phyloP scores from a whole-genome alignment of 495 filamentous ascomycete species.

The Aspergillus heteromorphus region DNA sequence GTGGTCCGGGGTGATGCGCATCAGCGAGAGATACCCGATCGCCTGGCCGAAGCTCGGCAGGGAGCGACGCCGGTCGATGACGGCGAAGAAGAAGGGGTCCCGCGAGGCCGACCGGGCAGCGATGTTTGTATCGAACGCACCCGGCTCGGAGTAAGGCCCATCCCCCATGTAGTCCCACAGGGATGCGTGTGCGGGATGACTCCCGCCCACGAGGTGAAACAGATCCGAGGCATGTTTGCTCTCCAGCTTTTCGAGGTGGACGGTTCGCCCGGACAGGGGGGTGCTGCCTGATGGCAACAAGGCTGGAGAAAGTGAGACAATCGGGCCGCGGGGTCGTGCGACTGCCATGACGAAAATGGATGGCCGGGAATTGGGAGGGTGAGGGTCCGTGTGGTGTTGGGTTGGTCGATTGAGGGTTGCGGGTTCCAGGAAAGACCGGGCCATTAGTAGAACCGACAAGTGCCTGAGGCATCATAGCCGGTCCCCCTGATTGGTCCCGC shows the following conservation, averaged over 20 bases:
- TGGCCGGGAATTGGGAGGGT: too few relatives aligned
- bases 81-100: slow-evolving; percentile 38
- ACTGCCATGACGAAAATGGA: background rate
- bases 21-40: slow-evolving; percentile 39
- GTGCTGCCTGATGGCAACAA: slow-evolving; percentile 18
- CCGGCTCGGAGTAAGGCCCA: slow-evolving; percentile 33
- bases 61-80: slow-evolving; percentile 25
- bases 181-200: slow-evolving; percentile 17
- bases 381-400: too few relatives aligned
- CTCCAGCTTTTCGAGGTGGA: slow-evolving; percentile 33
- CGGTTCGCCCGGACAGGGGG: slow-evolving; percentile 28
- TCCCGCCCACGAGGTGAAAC: slow-evolving; percentile 33
- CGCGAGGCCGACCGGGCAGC: slow-evolving; percentile 19
- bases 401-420: too few relatives aligned
- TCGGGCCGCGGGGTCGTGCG: slow-evolving; percentile 16
- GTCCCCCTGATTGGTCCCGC: too few relatives aligned
- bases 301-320: slow-evolving; percentile 17
- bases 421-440: too few relatives aligned
- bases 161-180: slow-evolving; percentile 46
- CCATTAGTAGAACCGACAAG: too few relatives aligned
- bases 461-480: too few relatives aligned
- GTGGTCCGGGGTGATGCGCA: slow-evolving; percentile 38
- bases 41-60: slow-evolving; percentile 13
- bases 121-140: slow-evolving; percentile 26
- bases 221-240: slow-evolving; percentile 34